Evolutionary conservation across 257 asterid genomes (phyloP).

Genomic region (Plantago major): DNA sequence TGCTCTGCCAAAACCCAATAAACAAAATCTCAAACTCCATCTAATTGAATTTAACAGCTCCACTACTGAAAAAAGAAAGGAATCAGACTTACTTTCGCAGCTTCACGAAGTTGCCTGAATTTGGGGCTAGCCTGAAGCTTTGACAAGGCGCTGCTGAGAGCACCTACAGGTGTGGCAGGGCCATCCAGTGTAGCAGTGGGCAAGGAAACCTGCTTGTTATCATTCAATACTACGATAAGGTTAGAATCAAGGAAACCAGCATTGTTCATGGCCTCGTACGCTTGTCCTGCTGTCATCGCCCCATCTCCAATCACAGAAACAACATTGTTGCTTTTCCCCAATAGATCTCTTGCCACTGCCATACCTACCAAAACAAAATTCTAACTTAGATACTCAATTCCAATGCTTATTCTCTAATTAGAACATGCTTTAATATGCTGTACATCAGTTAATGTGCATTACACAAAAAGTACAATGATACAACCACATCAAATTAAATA

Average conservation of each 20-base stretch:
- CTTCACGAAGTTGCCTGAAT: constrained; percentile 72
- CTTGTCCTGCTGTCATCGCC: constrained; percentile 88
- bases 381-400: background rate
- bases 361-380: constrained; percentile 37
- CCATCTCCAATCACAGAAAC: constrained; percentile 74
- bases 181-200: constrained; percentile 78
- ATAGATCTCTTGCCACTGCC: constrained; percentile 76
- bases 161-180: constrained; percentile 70
- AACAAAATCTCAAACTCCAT: background rate
- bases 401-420: background rate
- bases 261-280: constrained; percentile 84
- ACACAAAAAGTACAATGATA: too few species aligned
- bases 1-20: constrained; percentile 29
- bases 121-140: constrained; percentile 73
- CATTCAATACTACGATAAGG: constrained; percentile 58
- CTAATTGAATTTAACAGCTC: background rate
- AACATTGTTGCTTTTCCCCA: constrained; percentile 60
- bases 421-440: too few species aligned
- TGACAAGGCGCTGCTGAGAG: constrained; percentile 60
- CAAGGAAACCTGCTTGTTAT: constrained; percentile 69
- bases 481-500: too few species aligned
- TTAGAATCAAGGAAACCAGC: constrained; percentile 71
- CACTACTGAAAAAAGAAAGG: background rate
- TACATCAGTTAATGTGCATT: too few species aligned
- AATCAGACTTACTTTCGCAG: constrained; percentile 50